Evolutionary conservation across 306 rosid genomes (phyloP).

Genomic region (Calophaca sinica): DNA sequence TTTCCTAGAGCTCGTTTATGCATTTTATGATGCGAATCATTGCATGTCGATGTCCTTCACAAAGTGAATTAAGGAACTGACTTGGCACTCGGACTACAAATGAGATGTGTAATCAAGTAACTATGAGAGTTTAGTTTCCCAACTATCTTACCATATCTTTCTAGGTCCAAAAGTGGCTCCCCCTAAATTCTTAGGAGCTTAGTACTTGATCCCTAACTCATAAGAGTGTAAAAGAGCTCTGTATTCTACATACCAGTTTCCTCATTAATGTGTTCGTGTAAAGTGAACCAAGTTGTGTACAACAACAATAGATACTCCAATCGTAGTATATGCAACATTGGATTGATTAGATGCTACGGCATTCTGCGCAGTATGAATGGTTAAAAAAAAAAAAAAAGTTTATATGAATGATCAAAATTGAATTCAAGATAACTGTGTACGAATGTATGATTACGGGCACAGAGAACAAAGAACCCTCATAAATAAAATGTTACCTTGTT

Average conservation of each 20-base stretch:
- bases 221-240: neutral
- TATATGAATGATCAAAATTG: conserved; percentile 1
- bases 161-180: neutral
- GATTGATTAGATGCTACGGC: conserved; percentile 12
- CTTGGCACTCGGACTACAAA: neutral
- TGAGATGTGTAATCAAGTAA: neutral
- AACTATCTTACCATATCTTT: neutral
- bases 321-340: neutral
- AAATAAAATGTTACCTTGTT: conserved; percentile 60
- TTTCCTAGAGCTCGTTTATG: neutral
- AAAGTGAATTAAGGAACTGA: neutral
- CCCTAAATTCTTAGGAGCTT: neutral
- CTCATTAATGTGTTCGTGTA: neutral
- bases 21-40: neutral
- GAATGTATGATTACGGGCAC: neutral
- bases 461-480: neutral
- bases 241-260: neutral
- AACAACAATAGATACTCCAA: neutral
- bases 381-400: neutral
- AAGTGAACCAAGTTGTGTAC: conserved; percentile 5
- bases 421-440: neutral
- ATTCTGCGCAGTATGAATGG: neutral
- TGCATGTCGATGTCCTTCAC: neutral
- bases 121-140: neutral
- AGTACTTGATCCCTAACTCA: neutral